Evolutionary conservation across 1,284 basidiomycete species (phyloP).

Genomic region (Retiboletus fuscus): DNA sequence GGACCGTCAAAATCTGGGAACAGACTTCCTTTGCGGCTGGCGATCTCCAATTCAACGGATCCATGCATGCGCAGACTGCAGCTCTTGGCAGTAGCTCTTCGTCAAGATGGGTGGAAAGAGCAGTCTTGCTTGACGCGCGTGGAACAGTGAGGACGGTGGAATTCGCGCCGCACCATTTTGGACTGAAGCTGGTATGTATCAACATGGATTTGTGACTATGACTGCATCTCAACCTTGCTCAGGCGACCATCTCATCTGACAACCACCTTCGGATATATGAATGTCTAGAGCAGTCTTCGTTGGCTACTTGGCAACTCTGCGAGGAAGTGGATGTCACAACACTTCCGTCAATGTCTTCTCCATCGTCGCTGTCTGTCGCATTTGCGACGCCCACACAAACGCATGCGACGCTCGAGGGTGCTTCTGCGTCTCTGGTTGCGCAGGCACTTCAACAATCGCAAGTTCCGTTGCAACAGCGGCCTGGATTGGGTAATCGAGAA

Average conservation of each 20-base stretch:
- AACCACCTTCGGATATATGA: constrained; percentile 89
- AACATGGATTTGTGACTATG: background rate
- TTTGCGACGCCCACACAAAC: constrained; percentile 78
- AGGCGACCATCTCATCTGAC: constrained; percentile 91
- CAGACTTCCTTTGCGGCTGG: constrained; percentile 58
- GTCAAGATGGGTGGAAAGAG: constrained; percentile 80
- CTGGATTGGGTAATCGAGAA: constrained; percentile 74
- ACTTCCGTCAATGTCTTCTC: constrained; percentile 61
- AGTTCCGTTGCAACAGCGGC: constrained; percentile 56
- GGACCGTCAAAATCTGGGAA: constrained; percentile 92
- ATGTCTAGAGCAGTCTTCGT: constrained; percentile 85
- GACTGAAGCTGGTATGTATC: constrained; percentile 81
- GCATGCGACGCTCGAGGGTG: constrained; percentile 63
- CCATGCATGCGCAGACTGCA: constrained; percentile 35
- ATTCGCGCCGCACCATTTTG: constrained; percentile 88
- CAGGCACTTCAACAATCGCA: constrained; percentile 72
- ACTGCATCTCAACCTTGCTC: constrained; percentile 14
- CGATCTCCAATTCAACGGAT: constrained; percentile 50
- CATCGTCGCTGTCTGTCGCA: constrained; percentile 61
- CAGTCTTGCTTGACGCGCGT: constrained; percentile 82
- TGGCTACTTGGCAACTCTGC: constrained; percentile 82
- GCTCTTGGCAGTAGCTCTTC: constrained; percentile 47
- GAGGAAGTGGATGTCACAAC: constrained; percentile 83
- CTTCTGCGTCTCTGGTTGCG: constrained; percentile 68
- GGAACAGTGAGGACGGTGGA: constrained; percentile 87